Conservation (phyloP, 805 yeast species). For the Kodamaea hsintzibuensis region DNA sequence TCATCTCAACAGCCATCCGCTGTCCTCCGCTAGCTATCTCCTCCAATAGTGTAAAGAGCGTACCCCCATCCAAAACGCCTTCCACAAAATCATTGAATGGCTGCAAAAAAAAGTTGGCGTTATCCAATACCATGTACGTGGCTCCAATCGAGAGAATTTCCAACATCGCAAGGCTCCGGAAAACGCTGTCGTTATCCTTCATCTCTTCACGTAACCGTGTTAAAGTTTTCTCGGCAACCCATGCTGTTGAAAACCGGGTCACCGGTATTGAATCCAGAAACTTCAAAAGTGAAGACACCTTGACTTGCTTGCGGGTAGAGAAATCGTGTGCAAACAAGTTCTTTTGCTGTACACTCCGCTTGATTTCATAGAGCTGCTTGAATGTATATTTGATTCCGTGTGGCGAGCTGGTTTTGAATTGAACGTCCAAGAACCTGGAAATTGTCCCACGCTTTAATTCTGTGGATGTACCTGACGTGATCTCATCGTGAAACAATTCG, state of each 20-base stretch:
- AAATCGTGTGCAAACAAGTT: neutral
- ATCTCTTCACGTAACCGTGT: slow-evolving; percentile 15
- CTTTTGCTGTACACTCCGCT: neutral
- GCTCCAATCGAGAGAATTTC: slow-evolving; percentile 35
- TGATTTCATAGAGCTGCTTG: slow-evolving; percentile 3
- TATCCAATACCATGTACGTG: slow-evolving; percentile 26
- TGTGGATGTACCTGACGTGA: neutral
- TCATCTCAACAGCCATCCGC: slow-evolving; percentile 38
- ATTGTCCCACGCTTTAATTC: slow-evolving; percentile 4
- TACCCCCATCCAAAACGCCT: slow-evolving; percentile 39
- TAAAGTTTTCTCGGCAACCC: slow-evolving; percentile 13
- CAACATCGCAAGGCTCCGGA: slow-evolving; percentile 27
- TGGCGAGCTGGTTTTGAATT: neutral
- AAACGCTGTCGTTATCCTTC: slow-evolving; percentile 3
- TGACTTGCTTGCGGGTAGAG: slow-evolving; percentile 5
- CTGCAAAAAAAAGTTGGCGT: slow-evolving; percentile 38
- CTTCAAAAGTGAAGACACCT: slow-evolving; percentile 12
- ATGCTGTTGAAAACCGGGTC: slow-evolving; percentile 11
- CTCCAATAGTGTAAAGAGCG: slow-evolving; percentile 26
- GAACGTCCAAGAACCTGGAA: slow-evolving; percentile 6
- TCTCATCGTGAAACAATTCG: slow-evolving; percentile 9
- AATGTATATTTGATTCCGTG: slow-evolving; percentile 12
- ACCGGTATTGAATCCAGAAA: slow-evolving; percentile 16
- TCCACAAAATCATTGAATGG: slow-evolving; percentile 42
- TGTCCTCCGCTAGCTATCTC: slow-evolving; percentile 20